Evolutionary conservation across 2,329 filamentous ascomycete species (phyloP).

Genomic region (Epichloe sibirici): DNA sequence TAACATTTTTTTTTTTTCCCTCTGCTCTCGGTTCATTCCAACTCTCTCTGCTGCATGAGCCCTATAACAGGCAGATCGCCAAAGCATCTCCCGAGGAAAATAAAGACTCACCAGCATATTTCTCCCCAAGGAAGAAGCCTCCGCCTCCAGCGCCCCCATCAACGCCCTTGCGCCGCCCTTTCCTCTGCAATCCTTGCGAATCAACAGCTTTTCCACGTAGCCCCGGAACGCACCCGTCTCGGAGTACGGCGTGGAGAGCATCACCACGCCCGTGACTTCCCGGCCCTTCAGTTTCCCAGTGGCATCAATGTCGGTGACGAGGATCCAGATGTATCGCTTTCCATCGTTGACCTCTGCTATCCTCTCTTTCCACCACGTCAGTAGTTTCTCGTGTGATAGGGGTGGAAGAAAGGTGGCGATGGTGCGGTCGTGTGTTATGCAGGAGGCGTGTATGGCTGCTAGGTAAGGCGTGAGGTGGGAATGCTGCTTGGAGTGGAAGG

Average conservation of each 20-base stretch:
- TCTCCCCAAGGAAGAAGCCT: conserved; percentile 36
- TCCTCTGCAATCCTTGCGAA: conserved; percentile 37
- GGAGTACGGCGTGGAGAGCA: conserved; percentile 36
- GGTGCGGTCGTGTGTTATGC: conserved; percentile 44
- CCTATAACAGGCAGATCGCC: neutral
- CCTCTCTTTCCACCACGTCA: conserved; percentile 43
- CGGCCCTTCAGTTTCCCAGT: conserved; percentile 25
- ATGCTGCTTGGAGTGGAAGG: conserved; percentile 34
- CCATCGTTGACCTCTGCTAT: conserved; percentile 34
- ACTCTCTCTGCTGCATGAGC: no score
- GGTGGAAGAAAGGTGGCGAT: conserved; percentile 49
- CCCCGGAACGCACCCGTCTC: conserved; percentile 46
- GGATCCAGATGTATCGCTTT: conserved; percentile 39
- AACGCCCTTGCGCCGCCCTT: conserved; percentile 39
- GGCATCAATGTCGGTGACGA: conserved; percentile 26
- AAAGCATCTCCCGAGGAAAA: neutral
- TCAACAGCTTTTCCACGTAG: conserved; percentile 44
- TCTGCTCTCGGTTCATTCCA: no score
- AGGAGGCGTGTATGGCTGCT: conserved; percentile 44
- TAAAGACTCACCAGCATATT: conserved; percentile 37
- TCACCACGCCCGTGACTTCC: conserved; percentile 43
- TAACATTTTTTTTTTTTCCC: no score
- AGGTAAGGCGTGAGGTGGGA: conserved; percentile 42
- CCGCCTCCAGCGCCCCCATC: conserved; percentile 41
- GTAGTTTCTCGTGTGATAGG: conserved; percentile 41